Evolutionary conservation across 1,284 basidiomycete genomes (phyloP).

Genomic region (Ustilago nuda): DNA sequence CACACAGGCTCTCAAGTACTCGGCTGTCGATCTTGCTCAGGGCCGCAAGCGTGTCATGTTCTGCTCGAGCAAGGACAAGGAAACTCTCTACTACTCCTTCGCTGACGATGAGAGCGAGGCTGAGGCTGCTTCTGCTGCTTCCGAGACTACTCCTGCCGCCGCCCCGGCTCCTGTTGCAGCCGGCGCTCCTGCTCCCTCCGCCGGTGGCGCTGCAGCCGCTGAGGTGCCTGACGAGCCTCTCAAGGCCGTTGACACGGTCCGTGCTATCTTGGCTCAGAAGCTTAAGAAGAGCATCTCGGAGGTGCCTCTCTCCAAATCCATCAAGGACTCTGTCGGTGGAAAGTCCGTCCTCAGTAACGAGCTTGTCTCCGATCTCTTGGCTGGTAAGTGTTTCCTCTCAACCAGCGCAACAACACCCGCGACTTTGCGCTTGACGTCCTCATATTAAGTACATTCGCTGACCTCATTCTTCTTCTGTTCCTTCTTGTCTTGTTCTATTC

Average conservation of each 20-base stretch:
- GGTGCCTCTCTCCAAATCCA: slow-evolving; percentile 90
- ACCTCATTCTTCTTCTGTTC: slow-evolving; percentile 31
- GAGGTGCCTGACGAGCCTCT: slow-evolving; percentile 89
- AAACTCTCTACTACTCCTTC: slow-evolving; percentile 97
- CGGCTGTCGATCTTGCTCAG: slow-evolving; percentile 85
- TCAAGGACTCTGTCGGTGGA: slow-evolving; percentile 97
- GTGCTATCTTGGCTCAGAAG: slow-evolving; percentile 93
- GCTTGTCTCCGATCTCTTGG: slow-evolving; percentile 88
- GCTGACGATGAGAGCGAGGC: slow-evolving; percentile 79
- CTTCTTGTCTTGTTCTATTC: not conserved
- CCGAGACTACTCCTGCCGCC: slow-evolving; percentile 70
- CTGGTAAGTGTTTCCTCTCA: not conserved
- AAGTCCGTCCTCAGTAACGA: slow-evolving; percentile 99
- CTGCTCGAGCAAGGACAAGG: slow-evolving; percentile 93
- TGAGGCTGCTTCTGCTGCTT: slow-evolving; percentile 71
- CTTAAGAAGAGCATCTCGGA: slow-evolving; percentile 94
- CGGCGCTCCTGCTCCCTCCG: slow-evolving; percentile 72
- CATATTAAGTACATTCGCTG: slow-evolving; percentile 30
- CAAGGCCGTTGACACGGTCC: slow-evolving; percentile 89
- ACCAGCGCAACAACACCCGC: slow-evolving; percentile 8
- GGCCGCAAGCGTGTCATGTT: slow-evolving; percentile 84
- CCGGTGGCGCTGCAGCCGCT: slow-evolving; percentile 73
- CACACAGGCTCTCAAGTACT: slow-evolving; percentile 96
- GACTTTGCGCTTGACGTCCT: not conserved
- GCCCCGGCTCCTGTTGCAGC: slow-evolving; percentile 72